Percentiles rank a stretch among this genome's conserved stretches.
These are phyloP conservation scores for Nicotiana attenuata DNA, from an alignment of 257 asterid genomes.

Conservation along the genomic window DNA sequence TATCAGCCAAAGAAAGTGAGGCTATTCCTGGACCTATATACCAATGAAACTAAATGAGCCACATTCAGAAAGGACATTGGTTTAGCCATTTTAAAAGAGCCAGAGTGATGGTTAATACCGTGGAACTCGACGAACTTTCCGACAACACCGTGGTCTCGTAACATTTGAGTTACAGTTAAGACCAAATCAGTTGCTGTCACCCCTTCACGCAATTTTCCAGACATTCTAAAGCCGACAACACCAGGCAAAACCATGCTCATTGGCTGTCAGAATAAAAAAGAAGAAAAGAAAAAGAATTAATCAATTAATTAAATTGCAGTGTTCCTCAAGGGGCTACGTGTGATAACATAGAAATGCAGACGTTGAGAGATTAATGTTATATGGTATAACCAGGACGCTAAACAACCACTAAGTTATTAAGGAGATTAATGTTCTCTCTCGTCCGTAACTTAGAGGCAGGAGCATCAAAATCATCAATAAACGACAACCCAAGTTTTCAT, in stretches of 20 bases:
- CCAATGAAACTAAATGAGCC: not conserved
- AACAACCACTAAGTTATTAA: not conserved
- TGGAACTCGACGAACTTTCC: conserved; percentile 86
- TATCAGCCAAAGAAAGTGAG: conserved; percentile 69
- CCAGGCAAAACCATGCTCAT: conserved; percentile 98
- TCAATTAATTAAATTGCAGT: not conserved
- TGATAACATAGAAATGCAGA: not conserved
- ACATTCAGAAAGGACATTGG: not conserved
- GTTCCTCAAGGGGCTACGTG: not conserved
- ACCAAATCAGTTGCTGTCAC: conserved; percentile 96
- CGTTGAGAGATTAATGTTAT: not conserved
- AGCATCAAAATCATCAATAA: not conserved
- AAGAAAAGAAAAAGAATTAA: not conserved
- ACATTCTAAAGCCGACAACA: conserved; percentile 80
- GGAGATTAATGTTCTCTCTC: not conserved
- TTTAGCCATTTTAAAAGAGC: not conserved
- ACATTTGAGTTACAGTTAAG: conserved; percentile 82
- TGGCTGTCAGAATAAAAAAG: conserved; percentile 40
- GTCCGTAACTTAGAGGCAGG: not conserved
- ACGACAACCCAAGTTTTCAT: not conserved
- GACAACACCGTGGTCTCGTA: conserved; percentile 88
- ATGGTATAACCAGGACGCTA: not conserved
- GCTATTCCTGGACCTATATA: conserved; percentile 77
- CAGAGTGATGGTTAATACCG: conserved; percentile 23
- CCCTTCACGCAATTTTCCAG: conserved; percentile 68